phyloP scores from a whole-genome alignment of 169 alveolate genomes.

The Plasmodium malariae region DNA sequence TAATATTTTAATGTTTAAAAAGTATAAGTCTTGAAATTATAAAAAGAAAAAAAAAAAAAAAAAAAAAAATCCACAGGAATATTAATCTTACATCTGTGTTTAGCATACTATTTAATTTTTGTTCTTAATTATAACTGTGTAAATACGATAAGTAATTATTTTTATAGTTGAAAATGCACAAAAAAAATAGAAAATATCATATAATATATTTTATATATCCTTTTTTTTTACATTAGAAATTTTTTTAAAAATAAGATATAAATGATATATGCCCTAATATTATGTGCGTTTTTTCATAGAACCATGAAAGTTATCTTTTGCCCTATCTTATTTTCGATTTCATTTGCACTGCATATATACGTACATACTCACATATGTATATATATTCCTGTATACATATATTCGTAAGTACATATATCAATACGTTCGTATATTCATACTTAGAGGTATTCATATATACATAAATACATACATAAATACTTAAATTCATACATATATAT shows the following conservation, averaged over 20 bases:
- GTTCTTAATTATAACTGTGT: background rate
- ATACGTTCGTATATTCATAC: background rate
- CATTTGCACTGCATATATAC: background rate
- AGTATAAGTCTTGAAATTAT: no score
- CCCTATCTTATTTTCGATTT: background rate
- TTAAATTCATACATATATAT: no score
- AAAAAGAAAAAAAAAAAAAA: background rate
- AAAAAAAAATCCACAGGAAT: background rate
- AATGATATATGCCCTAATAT: background rate
- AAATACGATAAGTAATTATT: background rate
- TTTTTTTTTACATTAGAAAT: no score
- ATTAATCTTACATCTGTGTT: background rate
- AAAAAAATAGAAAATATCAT: no score
- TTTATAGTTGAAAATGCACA: background rate
- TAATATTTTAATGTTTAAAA: conserved; percentile 17
- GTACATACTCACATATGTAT: background rate
- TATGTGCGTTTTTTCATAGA: background rate
- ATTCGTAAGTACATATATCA: background rate
- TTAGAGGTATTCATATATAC: background rate
- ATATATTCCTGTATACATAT: background rate
- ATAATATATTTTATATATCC: no score
- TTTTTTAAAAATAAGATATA: no score
- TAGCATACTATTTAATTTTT: background rate
- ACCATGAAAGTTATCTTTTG: background rate
- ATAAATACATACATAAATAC: no score